Percentiles rank a stretch among this genome's conserved stretches.
phyloP scores from a whole-genome alignment of 257 asterid species.

The Oldenlandia corymbosa region DNA sequence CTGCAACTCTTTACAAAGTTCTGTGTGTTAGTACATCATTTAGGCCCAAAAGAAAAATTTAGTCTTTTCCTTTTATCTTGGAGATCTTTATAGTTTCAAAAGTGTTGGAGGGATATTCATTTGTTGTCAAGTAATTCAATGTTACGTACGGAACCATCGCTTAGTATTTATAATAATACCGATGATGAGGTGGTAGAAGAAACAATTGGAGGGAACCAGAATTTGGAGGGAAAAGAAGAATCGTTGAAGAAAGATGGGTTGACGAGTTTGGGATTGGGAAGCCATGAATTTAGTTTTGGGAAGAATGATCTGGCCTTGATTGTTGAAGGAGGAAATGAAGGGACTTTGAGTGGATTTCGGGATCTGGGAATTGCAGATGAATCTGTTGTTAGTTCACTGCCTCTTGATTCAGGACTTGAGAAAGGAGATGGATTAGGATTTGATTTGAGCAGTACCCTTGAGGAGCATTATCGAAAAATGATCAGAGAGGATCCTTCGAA shows the following conservation, averaged over 20 bases:
- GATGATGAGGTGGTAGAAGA: conserved; percentile 27
- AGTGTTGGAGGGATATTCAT: conserved; percentile 13
- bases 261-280: conserved; percentile 19
- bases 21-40: conserved; percentile 2
- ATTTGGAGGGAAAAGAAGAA: conserved; percentile 12
- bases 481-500: conserved; percentile 40
- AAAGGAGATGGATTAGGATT: conserved; percentile 8
- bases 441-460: conserved; percentile 31
- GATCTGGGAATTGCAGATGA: conserved; percentile 27
- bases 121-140: conserved; percentile 16
- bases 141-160: conserved; percentile 63
- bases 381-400: conserved; percentile 1
- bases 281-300: conserved; percentile 49
- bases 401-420: conserved; percentile 17
- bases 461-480: conserved; percentile 32
- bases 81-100: conserved; percentile 16
- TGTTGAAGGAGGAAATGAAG: conserved; percentile 26
- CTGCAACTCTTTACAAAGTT: too few relatives aligned
- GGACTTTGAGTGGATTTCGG: conserved; percentile 21
- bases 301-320: conserved; percentile 33
- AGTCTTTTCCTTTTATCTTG: conserved; percentile 14
- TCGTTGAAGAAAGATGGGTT: conserved; percentile 27
- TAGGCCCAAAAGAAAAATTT: not conserved
- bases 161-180: conserved; percentile 46
- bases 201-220: conserved; percentile 19